Conservation (phyloP, 2,329 filamentous ascomycete species). For the Talaromyces sp. region DNA sequence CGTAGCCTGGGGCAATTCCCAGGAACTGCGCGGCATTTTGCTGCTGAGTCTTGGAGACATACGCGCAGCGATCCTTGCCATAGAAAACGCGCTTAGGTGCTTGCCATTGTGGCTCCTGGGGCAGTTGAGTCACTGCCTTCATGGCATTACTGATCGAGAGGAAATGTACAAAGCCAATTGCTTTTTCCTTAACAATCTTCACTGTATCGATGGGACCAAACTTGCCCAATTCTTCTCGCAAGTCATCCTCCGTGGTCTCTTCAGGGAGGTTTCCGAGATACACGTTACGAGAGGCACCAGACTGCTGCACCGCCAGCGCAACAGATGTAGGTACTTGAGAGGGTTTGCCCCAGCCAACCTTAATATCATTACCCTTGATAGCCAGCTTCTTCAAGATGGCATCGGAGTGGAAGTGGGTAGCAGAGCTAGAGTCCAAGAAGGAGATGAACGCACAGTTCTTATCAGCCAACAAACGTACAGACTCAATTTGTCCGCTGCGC, state of each 20-base stretch:
- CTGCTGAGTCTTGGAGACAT: conserved; percentile 99
- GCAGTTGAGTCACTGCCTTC: conserved; percentile 95
- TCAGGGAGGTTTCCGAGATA: conserved; percentile 93
- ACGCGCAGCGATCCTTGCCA: conserved; percentile 96
- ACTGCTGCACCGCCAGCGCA: conserved; percentile 95
- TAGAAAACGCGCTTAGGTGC: conserved; percentile 95
- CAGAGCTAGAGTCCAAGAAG: conserved; percentile 95
- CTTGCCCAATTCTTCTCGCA: conserved; percentile 92
- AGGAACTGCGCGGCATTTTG: conserved; percentile 98
- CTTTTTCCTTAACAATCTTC: conserved; percentile 97
- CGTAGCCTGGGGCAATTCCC: conserved; percentile 93
- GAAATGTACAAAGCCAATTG: conserved; percentile 96
- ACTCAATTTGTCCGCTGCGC: conserved; percentile 96
- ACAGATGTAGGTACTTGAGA: conserved; percentile 97
- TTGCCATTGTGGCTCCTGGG: conserved; percentile 93
- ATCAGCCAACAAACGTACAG: conserved; percentile 92
- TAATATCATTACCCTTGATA: conserved; percentile 98
- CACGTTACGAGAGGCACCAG: conserved; percentile 92
- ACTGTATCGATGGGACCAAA: conserved; percentile 96
- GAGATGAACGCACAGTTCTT: conserved; percentile 99
- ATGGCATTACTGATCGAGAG: conserved; percentile 96
- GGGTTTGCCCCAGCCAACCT: conserved; percentile 98
- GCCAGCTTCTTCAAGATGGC: conserved; percentile 99
- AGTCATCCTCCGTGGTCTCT: conserved; percentile 85
- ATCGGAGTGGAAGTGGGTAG: conserved; percentile 98